A percentile compares a stretch with the other conserved stretches of the same genome.
phyloP scores from a whole-genome alignment of 2,329 filamentous ascomycete species.

The Hyphodiscus sp. region DNA sequence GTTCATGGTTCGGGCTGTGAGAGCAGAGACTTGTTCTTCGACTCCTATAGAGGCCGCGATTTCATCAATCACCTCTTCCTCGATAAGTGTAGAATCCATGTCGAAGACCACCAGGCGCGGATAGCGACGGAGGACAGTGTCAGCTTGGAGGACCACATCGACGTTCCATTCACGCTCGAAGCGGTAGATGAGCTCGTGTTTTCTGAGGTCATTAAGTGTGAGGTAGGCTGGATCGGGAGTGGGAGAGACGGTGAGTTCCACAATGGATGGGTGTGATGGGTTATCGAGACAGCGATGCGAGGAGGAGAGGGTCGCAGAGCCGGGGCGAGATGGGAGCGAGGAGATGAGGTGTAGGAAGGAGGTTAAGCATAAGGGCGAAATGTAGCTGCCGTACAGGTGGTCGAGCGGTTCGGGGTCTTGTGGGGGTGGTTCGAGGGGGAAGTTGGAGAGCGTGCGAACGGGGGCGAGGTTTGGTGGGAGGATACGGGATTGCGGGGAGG shows the following conservation, averaged over 20 bases:
- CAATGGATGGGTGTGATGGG: slow-evolving; percentile 52
- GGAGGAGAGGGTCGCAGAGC: slow-evolving; percentile 46
- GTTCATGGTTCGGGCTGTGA: slow-evolving; percentile 91
- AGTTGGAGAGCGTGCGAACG: slow-evolving; percentile 49
- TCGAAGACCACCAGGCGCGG: slow-evolving; percentile 91
- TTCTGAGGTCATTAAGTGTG: slow-evolving; percentile 62
- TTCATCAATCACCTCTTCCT: slow-evolving; percentile 96
- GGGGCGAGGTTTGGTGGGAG: slow-evolving; percentile 44
- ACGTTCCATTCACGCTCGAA: slow-evolving; percentile 89
- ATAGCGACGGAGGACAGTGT: slow-evolving; percentile 68
- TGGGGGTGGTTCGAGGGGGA: slow-evolving; percentile 51
- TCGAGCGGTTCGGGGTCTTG: slow-evolving; percentile 53
- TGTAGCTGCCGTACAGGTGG: slow-evolving; percentile 59
- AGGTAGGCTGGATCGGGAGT: slow-evolving; percentile 56
- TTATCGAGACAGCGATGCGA: slow-evolving; percentile 61
- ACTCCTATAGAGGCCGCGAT: slow-evolving; percentile 80
- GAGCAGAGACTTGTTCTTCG: slow-evolving; percentile 75
- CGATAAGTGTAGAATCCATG: slow-evolving; percentile 97
- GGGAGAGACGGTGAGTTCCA: slow-evolving; percentile 59
- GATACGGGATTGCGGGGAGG: slow-evolving; percentile 14
- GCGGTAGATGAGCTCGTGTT: slow-evolving; percentile 73
- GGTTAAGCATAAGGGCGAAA: slow-evolving; percentile 56
- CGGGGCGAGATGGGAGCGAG: slow-evolving; percentile 49
- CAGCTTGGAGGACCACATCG: slow-evolving; percentile 70
- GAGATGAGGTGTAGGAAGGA: slow-evolving; percentile 62